A percentile compares a stretch with the other conserved stretches of the same genome.
These are phyloP conservation scores for Cryptococcus sp. DNA, from an alignment of 1,284 basidiomycete genomes.

Conservation along the genomic window DNA sequence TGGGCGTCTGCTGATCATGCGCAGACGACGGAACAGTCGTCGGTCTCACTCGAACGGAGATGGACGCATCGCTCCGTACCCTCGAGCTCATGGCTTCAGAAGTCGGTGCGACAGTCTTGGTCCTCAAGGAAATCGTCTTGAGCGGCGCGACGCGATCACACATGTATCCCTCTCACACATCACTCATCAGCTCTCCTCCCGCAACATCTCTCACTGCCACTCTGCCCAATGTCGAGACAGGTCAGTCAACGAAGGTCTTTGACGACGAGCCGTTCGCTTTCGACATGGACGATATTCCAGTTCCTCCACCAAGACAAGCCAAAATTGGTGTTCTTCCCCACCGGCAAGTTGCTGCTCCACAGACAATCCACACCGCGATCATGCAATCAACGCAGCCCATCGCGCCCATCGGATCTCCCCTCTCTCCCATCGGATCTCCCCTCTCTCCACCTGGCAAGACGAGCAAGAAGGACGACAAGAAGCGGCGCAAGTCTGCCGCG, in stretches of 20 bases:
- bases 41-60: conserved; percentile 71
- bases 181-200: not conserved
- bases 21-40: conserved; percentile 82
- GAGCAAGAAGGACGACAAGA: conserved; percentile 26
- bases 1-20: not conserved
- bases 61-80: conserved; percentile 77
- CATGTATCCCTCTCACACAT: not conserved
- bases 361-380: not conserved
- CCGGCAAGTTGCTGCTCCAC: not conserved
- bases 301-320: conserved; percentile 7
- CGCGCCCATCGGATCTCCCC: too few species aligned
- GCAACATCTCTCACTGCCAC: not conserved
- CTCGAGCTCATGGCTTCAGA: conserved; percentile 89
- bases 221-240: not conserved
- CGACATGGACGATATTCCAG: not conserved
- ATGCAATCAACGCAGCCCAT: not conserved
- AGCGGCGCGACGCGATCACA: conserved; percentile 2
- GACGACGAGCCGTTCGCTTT: not conserved
- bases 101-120: conserved; percentile 82
- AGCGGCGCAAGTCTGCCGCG: conserved; percentile 33
- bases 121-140: conserved; percentile 75
- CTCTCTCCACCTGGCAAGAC: not conserved
- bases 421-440: not conserved
- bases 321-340: conserved; percentile 19
- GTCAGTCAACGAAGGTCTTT: not conserved